These are phyloP conservation scores for Pseudoturritis turrita DNA, from an alignment of 345 rosid species.

Conservation along the genomic window DNA sequence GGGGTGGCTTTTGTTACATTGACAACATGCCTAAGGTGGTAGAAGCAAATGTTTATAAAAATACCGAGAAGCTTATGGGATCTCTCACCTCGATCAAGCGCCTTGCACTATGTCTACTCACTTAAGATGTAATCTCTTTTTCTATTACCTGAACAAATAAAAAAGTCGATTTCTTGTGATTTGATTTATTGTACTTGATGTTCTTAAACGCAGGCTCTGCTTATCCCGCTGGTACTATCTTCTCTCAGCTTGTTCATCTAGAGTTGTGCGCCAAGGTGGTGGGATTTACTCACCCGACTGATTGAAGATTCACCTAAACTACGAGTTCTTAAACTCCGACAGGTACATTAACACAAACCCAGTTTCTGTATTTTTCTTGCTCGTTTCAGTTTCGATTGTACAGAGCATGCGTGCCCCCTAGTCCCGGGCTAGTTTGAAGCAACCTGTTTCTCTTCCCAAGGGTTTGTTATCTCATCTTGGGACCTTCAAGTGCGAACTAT, in stretches of 20 bases:
- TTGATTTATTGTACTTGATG: neutral
- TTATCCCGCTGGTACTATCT: slow-evolving; percentile 19
- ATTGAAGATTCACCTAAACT: slow-evolving; percentile 28
- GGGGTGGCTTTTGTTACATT: slow-evolving; percentile 20
- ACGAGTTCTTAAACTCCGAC: slow-evolving; percentile 22
- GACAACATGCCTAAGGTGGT: slow-evolving; percentile 28
- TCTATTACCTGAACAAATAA: neutral
- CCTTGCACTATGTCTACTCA: slow-evolving; percentile 19
- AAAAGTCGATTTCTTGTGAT: neutral
- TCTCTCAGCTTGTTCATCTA: slow-evolving; percentile 27
- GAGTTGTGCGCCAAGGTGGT: slow-evolving; percentile 28
- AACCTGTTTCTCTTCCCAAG: slow-evolving; percentile 6
- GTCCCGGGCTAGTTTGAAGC: slow-evolving; percentile 9
- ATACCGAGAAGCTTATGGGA: slow-evolving; percentile 22
- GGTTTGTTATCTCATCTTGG: slow-evolving; percentile 12
- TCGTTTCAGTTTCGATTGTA: neutral
- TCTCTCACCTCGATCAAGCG: slow-evolving; percentile 23
- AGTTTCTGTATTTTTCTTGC: neutral
- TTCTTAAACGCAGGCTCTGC: slow-evolving; percentile 24
- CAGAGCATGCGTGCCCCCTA: neutral
- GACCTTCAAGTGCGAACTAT: slow-evolving; percentile 21
- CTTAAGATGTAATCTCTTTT: slow-evolving; percentile 22
- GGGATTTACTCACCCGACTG: slow-evolving; percentile 22
- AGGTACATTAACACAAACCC: slow-evolving; percentile 2
- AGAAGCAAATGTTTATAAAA: slow-evolving; percentile 26